These are phyloP conservation scores for Atkinsonella texensis DNA, from an alignment of 2,329 filamentous ascomycete species.

Conservation along the genomic window DNA sequence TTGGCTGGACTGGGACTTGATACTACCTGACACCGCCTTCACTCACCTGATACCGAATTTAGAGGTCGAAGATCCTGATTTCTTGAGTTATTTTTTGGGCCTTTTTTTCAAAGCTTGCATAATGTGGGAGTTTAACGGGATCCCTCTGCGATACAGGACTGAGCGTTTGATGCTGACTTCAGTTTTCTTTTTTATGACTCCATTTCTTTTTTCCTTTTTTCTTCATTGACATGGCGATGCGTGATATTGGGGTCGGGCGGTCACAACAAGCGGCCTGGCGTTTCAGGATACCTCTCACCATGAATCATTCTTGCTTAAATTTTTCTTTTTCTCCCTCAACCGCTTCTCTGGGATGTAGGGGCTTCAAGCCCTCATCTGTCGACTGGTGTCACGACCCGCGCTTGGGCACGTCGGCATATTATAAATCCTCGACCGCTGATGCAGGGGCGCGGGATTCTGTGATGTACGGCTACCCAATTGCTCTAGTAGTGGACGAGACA, in stretches of 20 bases:
- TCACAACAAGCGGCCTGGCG: constrained; percentile 3
- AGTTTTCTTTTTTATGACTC: background rate
- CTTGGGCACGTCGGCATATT: background rate
- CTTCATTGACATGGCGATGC: constrained; percentile 1
- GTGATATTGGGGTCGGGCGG: background rate
- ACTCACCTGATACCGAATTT: too few relatives aligned
- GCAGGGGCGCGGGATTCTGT: background rate
- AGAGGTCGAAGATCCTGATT: too few relatives aligned
- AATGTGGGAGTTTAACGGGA: too few relatives aligned
- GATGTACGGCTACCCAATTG: background rate
- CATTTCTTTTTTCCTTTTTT: background rate
- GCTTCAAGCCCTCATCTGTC: background rate
- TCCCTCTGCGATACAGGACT: too few relatives aligned
- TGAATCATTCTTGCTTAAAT: background rate
- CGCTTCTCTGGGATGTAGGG: background rate
- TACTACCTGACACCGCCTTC: too few relatives aligned
- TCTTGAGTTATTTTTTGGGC: too few relatives aligned
- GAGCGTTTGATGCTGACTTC: background rate
- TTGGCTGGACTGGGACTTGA: too few relatives aligned
- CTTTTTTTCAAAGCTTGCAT: too few relatives aligned
- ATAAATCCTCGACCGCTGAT: background rate
- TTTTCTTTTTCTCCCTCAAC: background rate
- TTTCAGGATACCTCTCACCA: background rate
- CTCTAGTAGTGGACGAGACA: background rate
- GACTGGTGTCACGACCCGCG: background rate